Conservation (phyloP, 768 basidiomycete genomes). For the Amanita fuliginea region DNA sequence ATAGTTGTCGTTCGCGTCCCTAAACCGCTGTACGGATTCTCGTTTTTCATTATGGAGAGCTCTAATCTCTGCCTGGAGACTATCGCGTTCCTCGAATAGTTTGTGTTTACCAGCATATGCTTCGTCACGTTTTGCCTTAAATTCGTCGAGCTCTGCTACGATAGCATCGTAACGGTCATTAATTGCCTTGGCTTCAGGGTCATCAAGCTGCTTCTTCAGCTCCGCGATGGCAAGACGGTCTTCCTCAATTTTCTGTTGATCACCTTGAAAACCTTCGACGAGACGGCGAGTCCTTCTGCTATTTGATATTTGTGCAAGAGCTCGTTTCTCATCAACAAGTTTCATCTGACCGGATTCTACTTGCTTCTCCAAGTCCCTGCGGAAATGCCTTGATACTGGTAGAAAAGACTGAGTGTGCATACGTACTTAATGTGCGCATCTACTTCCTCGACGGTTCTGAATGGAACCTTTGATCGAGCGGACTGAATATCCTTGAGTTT, state of each 20-base stretch:
- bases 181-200: slow-evolving; percentile 77
- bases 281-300: slow-evolving; percentile 58
- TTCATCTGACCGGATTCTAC: slow-evolving; percentile 90
- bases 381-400: slow-evolving; percentile 8
- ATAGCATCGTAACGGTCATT: slow-evolving; percentile 76
- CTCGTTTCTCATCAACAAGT: slow-evolving; percentile 91
- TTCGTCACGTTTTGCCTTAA: slow-evolving; percentile 83
- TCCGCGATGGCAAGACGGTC: slow-evolving; percentile 69
- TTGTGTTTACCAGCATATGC: slow-evolving; percentile 69
- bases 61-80: slow-evolving; percentile 57
- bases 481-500: slow-evolving; percentile 84
- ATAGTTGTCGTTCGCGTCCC: slow-evolving; percentile 77
- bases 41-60: slow-evolving; percentile 68
- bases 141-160: slow-evolving; percentile 72
- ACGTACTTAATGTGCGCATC: slow-evolving; percentile 79
- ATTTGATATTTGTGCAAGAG: slow-evolving; percentile 78
- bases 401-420: not conserved
- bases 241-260: slow-evolving; percentile 73
- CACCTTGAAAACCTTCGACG: slow-evolving; percentile 73
- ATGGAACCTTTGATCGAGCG: slow-evolving; percentile 65
- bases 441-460: slow-evolving; percentile 76
- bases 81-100: slow-evolving; percentile 81
- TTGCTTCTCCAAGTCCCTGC: slow-evolving; percentile 74
- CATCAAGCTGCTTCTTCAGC: slow-evolving; percentile 75
- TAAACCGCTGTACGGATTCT: slow-evolving; percentile 55